A percentile compares a stretch with the other conserved stretches of the same genome.
Evolutionary conservation across 2,329 filamentous ascomycete genomes (phyloP).

Genomic region (Aspergillus quadricinctus): DNA sequence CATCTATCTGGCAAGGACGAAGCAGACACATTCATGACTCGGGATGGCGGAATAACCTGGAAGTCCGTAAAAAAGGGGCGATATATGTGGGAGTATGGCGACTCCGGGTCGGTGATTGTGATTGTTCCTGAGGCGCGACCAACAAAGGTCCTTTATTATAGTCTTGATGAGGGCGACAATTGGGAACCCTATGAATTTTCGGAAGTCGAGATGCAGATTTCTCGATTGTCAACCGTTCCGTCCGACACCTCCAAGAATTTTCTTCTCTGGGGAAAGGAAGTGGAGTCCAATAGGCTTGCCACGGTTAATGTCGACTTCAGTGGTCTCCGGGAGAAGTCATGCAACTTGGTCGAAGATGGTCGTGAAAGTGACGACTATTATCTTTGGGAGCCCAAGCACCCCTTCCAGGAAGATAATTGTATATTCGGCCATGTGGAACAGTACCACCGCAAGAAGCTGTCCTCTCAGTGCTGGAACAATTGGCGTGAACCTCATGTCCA

Average conservation of each 20-base stretch:
- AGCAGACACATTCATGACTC: slow-evolving; percentile 84
- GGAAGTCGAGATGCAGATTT: slow-evolving; percentile 65
- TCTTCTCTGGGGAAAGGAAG: slow-evolving; percentile 73
- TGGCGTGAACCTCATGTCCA: slow-evolving; percentile 67
- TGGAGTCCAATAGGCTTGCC: slow-evolving; percentile 51
- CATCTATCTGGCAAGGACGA: slow-evolving; percentile 63
- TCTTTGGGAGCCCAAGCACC: slow-evolving; percentile 83
- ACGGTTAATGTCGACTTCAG: slow-evolving; percentile 87
- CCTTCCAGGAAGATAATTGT: slow-evolving; percentile 71
- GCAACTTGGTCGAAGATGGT: slow-evolving; percentile 61
- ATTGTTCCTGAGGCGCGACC: slow-evolving; percentile 69
- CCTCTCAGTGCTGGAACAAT: slow-evolving; percentile 76
- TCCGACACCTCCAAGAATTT: slow-evolving; percentile 90
- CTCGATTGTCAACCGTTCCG: slow-evolving; percentile 80
- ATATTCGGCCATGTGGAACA: slow-evolving; percentile 86
- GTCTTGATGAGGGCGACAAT: slow-evolving; percentile 71
- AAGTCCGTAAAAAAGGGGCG: slow-evolving; percentile 76
- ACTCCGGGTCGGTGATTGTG: slow-evolving; percentile 88
- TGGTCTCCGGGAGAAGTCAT: slow-evolving; percentile 67
- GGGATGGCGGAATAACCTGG: slow-evolving; percentile 89
- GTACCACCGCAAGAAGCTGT: slow-evolving; percentile 86
- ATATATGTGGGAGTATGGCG: slow-evolving; percentile 92
- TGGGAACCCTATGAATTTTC: slow-evolving; percentile 76
- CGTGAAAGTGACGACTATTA: slow-evolving; percentile 67
- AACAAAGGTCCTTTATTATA: slow-evolving; percentile 69